phyloP scores from a whole-genome alignment of 768 basidiomycete species.

The Crepidotus variabilis region DNA sequence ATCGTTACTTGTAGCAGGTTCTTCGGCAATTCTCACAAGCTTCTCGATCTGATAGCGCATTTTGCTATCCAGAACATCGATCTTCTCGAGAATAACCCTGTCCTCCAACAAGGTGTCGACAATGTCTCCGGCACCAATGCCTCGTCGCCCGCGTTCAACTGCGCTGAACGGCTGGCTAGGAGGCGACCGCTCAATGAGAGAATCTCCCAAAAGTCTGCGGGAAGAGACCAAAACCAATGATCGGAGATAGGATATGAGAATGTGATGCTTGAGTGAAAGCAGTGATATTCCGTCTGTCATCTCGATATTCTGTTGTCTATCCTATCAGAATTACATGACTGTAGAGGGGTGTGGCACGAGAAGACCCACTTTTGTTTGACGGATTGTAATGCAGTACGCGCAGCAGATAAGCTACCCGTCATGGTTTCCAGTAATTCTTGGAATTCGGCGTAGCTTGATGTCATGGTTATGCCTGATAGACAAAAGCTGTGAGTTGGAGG shows the following conservation, averaged over 20 bases:
- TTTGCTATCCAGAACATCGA: constrained; percentile 76
- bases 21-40: constrained; percentile 73
- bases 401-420: constrained; percentile 57
- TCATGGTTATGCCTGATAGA: constrained; percentile 17
- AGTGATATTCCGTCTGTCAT: constrained; percentile 85
- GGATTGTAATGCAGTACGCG: constrained; percentile 50
- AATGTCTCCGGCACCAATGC: constrained; percentile 62
- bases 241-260: constrained; percentile 83
- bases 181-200: constrained; percentile 47
- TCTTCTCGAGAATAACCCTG: constrained; percentile 85
- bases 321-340: constrained; percentile 13
- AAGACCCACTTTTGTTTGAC: constrained; percentile 51
- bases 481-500: constrained; percentile 6
- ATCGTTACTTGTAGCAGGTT: constrained; percentile 39
- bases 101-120: constrained; percentile 78
- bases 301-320: constrained; percentile 33
- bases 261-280: constrained; percentile 81
- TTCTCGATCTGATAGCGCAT: constrained; percentile 98
- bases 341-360: constrained; percentile 4
- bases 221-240: constrained; percentile 71
- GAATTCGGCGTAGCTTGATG: constrained; percentile 22
- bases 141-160: constrained; percentile 48
- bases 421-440: constrained; percentile 47
- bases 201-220: constrained; percentile 67
- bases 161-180: constrained; percentile 51